These are phyloP conservation scores for Massariosphaeria phaeospora DNA, from an alignment of 495 filamentous ascomycete genomes.

Conservation along the genomic window DNA sequence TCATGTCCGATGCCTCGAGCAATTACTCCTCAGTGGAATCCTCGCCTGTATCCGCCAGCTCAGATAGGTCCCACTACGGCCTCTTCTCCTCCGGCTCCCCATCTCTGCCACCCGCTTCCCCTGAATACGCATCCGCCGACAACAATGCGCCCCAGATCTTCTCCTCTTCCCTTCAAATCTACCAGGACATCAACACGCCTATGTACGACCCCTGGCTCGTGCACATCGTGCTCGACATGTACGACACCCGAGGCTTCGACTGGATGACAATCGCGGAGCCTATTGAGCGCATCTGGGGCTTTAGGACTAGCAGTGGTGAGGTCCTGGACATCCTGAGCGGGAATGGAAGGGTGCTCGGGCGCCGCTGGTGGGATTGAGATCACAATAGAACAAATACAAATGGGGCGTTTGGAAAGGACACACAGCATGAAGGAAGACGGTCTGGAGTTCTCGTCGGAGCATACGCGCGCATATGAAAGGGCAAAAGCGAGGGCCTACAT, in stretches of 20 bases:
- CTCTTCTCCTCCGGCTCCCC: constrained; percentile 2
- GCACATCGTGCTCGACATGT: constrained; percentile 29
- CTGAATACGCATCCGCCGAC: background rate
- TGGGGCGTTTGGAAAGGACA: too few species aligned
- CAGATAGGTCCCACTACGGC: background rate
- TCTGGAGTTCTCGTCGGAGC: too few species aligned
- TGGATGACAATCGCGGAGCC: constrained; percentile 31
- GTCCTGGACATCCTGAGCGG: constrained; percentile 25
- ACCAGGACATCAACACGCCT: constrained; percentile 6
- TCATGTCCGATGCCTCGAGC: constrained; percentile 10
- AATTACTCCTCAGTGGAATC: background rate
- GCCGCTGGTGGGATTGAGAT: constrained; percentile 29
- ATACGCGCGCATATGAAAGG: too few species aligned
- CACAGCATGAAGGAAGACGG: too few species aligned
- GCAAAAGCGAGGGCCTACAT: too few species aligned
- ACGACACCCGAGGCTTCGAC: constrained; percentile 24
- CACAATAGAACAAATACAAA: too few species aligned
- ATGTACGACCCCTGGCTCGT: constrained; percentile 31
- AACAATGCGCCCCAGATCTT: background rate
- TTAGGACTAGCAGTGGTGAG: constrained; percentile 21
- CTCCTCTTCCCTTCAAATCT: background rate
- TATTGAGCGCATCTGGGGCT: constrained; percentile 19
- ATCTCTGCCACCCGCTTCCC: background rate
- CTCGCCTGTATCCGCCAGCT: background rate
- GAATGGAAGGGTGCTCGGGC: constrained; percentile 20